These are phyloP conservation scores for Lyophyllum shimeji DNA, from an alignment of 768 basidiomycete genomes.

Conservation along the genomic window DNA sequence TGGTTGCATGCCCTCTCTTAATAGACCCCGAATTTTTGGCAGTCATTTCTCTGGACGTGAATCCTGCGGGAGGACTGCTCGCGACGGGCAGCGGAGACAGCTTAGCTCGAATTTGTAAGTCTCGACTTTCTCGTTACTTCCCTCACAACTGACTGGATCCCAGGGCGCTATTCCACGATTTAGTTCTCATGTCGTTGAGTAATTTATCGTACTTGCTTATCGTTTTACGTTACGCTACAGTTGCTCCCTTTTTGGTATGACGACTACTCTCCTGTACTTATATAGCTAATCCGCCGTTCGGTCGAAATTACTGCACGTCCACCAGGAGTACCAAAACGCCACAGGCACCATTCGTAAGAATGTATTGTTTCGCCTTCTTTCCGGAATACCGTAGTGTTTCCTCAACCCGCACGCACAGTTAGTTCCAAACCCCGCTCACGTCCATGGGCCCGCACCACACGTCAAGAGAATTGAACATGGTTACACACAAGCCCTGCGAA, in stretches of 20 bases:
- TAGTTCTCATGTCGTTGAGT: neutral
- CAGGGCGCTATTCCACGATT: conserved; percentile 15
- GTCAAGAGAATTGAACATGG: no score
- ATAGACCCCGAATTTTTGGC: conserved; percentile 27
- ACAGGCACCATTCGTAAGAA: no score
- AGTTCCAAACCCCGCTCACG: no score
- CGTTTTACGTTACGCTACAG: neutral
- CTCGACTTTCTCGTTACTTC: neutral
- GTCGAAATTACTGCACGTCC: no score
- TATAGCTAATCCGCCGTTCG: neutral
- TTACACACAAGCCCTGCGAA: no score
- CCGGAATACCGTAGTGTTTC: no score
- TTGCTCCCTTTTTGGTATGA: neutral
- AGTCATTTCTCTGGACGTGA: conserved; percentile 54
- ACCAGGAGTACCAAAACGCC: no score
- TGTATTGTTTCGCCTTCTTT: no score
- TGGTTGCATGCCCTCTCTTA: neutral
- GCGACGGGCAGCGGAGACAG: conserved; percentile 57
- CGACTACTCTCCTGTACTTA: neutral
- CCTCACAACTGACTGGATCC: neutral
- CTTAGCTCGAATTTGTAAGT: conserved; percentile 54
- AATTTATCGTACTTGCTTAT: neutral
- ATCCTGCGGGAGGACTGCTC: conserved; percentile 41
- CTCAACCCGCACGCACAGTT: no score
- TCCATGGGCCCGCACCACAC: no score